Evolutionary conservation across 306 rosid species (phyloP).

Genomic region (Pyrus betulifolia): DNA sequence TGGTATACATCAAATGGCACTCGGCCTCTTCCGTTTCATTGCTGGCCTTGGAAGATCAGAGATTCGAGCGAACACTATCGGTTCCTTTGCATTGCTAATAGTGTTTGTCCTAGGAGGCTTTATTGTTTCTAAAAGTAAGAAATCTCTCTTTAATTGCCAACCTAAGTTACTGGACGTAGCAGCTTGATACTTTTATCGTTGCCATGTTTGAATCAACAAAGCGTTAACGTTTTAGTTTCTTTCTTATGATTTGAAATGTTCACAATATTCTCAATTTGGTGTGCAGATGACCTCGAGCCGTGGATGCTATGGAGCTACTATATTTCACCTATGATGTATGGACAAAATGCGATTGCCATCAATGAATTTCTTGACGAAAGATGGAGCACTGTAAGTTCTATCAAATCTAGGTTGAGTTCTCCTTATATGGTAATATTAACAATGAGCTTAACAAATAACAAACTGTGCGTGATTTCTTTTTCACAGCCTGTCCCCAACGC

Average conservation of each 20-base stretch:
- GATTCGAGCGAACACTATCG: slow-evolving; percentile 50
- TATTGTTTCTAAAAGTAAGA: slow-evolving; percentile 43
- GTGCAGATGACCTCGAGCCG: slow-evolving; percentile 31
- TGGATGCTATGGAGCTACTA: slow-evolving; percentile 57
- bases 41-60: slow-evolving; percentile 53
- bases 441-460: not conserved
- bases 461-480: not conserved
- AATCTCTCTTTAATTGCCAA: not conserved
- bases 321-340: slow-evolving; percentile 51
- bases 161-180: not conserved
- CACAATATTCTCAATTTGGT: not conserved
- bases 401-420: not conserved
- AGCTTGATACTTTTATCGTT: not conserved
- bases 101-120: slow-evolving; percentile 59
- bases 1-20: slow-evolving; percentile 59
- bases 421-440: not conserved
- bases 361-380: slow-evolving; percentile 50
- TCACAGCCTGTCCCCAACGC: slow-evolving; percentile 8
- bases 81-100: slow-evolving; percentile 39
- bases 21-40: slow-evolving; percentile 42
- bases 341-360: slow-evolving; percentile 40
- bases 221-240: not conserved
- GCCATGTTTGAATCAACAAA: not conserved
- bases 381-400: slow-evolving; percentile 41
- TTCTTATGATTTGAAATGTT: not conserved